Evolutionary conservation across 139 green algal genomes (phyloP).

Genomic region (Coccomyxa sp.): DNA sequence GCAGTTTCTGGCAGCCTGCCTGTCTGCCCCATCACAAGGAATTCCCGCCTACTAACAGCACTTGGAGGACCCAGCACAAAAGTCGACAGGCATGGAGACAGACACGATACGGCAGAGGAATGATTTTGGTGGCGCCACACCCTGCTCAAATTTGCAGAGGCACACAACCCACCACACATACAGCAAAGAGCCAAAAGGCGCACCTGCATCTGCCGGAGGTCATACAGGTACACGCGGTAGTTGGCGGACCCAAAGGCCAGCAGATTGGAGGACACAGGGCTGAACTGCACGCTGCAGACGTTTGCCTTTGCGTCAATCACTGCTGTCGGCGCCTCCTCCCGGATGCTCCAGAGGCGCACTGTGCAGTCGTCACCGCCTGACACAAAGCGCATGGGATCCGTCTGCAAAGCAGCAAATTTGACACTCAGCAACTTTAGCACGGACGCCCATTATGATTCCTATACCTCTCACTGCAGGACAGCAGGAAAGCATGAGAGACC

Average conservation of each 20-base stretch:
- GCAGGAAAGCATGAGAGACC: no score
- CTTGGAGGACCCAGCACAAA: no score
- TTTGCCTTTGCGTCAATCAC: conserved; percentile 59
- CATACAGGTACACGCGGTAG: conserved; percentile 68
- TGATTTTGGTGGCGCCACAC: neutral
- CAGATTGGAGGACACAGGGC: conserved; percentile 40
- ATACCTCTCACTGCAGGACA: no score
- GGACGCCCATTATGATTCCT: no score
- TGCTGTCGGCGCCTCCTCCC: conserved; percentile 25
- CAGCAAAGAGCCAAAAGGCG: neutral
- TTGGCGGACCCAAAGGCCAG: conserved; percentile 70
- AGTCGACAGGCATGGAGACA: no score
- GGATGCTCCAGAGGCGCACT: conserved; percentile 27
- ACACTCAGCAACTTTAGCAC: no score
- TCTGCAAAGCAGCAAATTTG: conserved; percentile 4
- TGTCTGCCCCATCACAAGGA: no score
- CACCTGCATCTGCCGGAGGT: conserved; percentile 36
- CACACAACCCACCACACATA: no score
- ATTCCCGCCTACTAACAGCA: no score
- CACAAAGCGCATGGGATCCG: conserved; percentile 61
- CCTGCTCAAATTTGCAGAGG: neutral
- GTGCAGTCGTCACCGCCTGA: conserved; percentile 58
- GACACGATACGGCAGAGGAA: no score
- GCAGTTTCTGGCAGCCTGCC: no score
- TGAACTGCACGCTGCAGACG: conserved; percentile 71